Evolutionary conservation across 192 early-diverging fungal genomes (phyloP).

Genomic region (Gigaspora rosea): DNA sequence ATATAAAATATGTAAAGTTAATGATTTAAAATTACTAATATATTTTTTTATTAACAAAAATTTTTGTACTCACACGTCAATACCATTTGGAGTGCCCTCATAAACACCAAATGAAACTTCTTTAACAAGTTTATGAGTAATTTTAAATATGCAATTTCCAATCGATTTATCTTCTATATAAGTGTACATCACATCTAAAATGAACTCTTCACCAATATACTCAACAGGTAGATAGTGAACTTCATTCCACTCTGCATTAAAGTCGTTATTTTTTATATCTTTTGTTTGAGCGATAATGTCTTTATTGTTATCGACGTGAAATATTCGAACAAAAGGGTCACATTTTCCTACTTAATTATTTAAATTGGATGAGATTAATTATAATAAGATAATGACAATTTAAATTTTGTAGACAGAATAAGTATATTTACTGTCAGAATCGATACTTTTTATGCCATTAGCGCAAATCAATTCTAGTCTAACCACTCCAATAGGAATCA

Average conservation of each 20-base stretch:
- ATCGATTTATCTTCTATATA: slow-evolving; percentile 83
- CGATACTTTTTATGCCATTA: slow-evolving; percentile 10
- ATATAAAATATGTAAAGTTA: background rate
- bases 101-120: slow-evolving; percentile 43
- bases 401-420: background rate
- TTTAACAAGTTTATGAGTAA: slow-evolving; percentile 61
- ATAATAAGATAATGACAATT: background rate
- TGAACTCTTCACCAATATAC: slow-evolving; percentile 70
- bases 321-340: slow-evolving; percentile 86
- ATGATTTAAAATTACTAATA: background rate
- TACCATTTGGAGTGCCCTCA: slow-evolving; percentile 30
- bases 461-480: slow-evolving; percentile 28
- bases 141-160: slow-evolving; percentile 65
- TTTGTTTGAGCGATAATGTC: slow-evolving; percentile 72
- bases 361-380: background rate
- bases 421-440: background rate
- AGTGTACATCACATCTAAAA: slow-evolving; percentile 82
- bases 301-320: slow-evolving; percentile 20
- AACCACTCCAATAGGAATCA: slow-evolving; percentile 15
- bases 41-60: background rate
- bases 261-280: slow-evolving; percentile 71
- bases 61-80: slow-evolving; percentile 36
- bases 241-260: slow-evolving; percentile 93
- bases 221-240: slow-evolving; percentile 83
- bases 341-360: slow-evolving; percentile 63